Evolutionary conservation across 169 alveolate genomes (phyloP), one percentile per base, ranked within the genome.

Genomic region (Eimeria falciformis): DNA sequence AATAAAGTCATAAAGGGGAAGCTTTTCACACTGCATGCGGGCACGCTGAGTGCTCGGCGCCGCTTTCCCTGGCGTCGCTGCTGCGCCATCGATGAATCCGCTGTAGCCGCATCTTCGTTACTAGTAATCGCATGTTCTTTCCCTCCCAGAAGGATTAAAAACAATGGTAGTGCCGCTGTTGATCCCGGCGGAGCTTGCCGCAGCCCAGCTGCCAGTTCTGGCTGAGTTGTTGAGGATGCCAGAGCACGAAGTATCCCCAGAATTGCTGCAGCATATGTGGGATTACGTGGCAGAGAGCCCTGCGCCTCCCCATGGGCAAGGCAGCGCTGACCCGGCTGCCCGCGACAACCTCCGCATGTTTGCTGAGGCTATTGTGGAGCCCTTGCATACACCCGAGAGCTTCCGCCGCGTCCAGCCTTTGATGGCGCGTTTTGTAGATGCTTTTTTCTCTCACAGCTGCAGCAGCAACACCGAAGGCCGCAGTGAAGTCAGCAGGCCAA

Each of bases 251-350:
- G 82, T 71, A 4, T 71, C 82, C 23, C 82, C 82, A 7, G 82
- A 29, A 33, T 40, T 71, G 82, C 56, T 71, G 55, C 82, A 71
- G 82, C 82, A 71, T 55, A 71, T 71, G 82, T 71, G 82, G 82
- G 82, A 71, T 4, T 37, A 37, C 55, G 58, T 71, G 23, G 82
- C 82, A 17, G 82, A 40, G 55, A 55, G 82, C 9, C 7, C 27
- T 25, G 46, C 18, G 58, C 82, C 18, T 50, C 82, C 29, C 27
- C 50, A 11, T 17, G 27, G 11, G 56, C 77, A 66, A 45, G 43
- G 40, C 9, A 9, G 17, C 4, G 56, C 82, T 7, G 82, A 71
- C 55, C 11, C 50, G 3, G 56, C 50, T 4, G 82, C 82, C 23
- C 58, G 29, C 6, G 56, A 71, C 29, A 71, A 27, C 56, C 82